Conservation (phyloP, 345 rosid genomes). For the Gossypium stocksii region DNA sequence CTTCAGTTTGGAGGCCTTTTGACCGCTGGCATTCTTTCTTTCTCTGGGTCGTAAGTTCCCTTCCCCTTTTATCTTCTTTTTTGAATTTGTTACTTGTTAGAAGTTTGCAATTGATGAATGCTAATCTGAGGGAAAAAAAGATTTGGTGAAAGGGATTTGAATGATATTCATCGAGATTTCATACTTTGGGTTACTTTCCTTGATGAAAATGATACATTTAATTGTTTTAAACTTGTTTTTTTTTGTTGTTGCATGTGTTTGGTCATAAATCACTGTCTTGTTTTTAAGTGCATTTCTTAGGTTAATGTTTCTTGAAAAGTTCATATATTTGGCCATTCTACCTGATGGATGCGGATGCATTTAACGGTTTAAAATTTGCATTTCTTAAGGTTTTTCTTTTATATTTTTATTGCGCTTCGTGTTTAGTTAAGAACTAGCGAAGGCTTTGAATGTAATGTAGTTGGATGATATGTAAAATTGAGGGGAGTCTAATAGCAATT, state of each 20-base stretch:
- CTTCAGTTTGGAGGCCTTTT: constrained; percentile 86
- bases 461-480: neutral
- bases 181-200: constrained; percentile 1
- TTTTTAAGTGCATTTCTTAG: neutral
- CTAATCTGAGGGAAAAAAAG: neutral
- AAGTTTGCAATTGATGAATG: neutral
- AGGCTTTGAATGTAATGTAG: neutral
- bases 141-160: neutral
- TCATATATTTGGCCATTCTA: neutral
- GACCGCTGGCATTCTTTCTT: constrained; percentile 75
- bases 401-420: neutral
- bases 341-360: neutral
- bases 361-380: neutral
- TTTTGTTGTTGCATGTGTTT: neutral
- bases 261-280: neutral
- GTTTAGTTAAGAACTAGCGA: neutral
- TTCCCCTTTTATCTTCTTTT: neutral
- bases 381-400: neutral
- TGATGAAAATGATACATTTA: neutral
- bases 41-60: constrained; percentile 83
- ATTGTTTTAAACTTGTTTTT: neutral
- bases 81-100: neutral
- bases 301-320: neutral
- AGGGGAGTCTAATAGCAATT: neutral
- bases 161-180: neutral